Evolutionary conservation across 305 asterid genomes (phyloP).

Genomic region (Caryopteris hybrid): DNA sequence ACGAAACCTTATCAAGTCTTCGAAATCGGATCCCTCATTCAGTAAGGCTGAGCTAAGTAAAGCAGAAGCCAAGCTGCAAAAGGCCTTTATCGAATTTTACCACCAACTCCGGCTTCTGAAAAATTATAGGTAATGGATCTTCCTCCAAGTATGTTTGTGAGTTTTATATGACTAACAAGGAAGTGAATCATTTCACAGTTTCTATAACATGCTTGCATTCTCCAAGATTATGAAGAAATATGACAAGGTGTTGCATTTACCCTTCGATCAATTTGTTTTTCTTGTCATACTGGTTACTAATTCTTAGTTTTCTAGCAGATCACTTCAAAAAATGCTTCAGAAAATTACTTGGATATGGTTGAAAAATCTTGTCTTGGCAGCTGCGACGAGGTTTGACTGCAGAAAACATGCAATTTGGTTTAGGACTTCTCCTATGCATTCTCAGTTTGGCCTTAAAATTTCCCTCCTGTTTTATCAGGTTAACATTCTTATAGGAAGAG

Average conservation of each 20-base stretch:
- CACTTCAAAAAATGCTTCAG: slow-evolving; percentile 73
- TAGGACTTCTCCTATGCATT: neutral
- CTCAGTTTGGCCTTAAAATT: neutral
- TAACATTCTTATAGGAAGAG: slow-evolving; percentile 44
- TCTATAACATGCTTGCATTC: slow-evolving; percentile 72
- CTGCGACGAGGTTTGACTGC: slow-evolving; percentile 58
- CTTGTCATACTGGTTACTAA: neutral
- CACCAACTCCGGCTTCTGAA: slow-evolving; percentile 65
- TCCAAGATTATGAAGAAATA: slow-evolving; percentile 91
- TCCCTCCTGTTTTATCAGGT: slow-evolving; percentile 34
- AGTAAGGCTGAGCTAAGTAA: slow-evolving; percentile 49
- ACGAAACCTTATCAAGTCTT: slow-evolving; percentile 34
- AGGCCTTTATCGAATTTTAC: slow-evolving; percentile 60
- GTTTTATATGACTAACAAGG: slow-evolving; percentile 32
- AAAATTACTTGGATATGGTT: slow-evolving; percentile 52
- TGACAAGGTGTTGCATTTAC: slow-evolving; percentile 55
- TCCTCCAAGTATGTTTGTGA: neutral
- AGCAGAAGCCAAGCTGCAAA: slow-evolving; percentile 48
- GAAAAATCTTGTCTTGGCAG: slow-evolving; percentile 64
- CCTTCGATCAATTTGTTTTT: neutral
- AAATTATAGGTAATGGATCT: slow-evolving; percentile 43
- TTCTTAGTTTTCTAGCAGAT: slow-evolving; percentile 31
- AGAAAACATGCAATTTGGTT: neutral
- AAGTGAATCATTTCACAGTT: slow-evolving; percentile 33
- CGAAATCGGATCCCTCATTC: slow-evolving; percentile 40